A percentile compares a stretch with the other conserved stretches of the same genome.
These are phyloP conservation scores for Picea mariana DNA, from an alignment of 83 land plant species.

Conservation along the genomic window DNA sequence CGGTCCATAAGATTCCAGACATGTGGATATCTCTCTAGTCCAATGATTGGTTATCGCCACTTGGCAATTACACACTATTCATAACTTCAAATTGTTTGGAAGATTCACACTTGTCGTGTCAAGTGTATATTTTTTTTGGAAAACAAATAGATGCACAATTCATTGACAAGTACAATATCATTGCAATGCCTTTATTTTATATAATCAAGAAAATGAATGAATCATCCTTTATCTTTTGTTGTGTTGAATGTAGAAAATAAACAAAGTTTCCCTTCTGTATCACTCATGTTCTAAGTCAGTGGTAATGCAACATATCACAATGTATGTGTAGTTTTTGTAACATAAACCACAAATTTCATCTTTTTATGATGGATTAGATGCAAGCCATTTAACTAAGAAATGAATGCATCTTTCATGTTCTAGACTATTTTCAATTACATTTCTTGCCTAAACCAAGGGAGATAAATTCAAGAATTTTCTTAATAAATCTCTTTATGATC, in stretches of 20 bases:
- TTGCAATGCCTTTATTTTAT: too few relatives aligned
- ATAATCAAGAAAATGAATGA: too few relatives aligned
- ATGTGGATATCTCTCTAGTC: too few relatives aligned
- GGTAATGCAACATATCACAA: constrained; percentile 62
- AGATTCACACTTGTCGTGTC: background rate
- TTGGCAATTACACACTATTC: background rate
- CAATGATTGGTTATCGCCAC: background rate
- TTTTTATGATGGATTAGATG: background rate
- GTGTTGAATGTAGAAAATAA: constrained; percentile 34
- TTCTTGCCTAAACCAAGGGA: too few relatives aligned
- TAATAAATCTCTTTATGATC: too few relatives aligned
- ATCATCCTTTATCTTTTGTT: background rate
- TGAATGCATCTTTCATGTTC: background rate
- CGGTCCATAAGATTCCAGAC: too few relatives aligned
- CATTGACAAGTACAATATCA: too few relatives aligned
- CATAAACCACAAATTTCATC: background rate
- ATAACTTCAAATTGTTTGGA: background rate
- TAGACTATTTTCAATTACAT: background rate
- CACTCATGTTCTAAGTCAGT: constrained; percentile 82
- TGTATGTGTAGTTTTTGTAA: constrained; percentile 32
- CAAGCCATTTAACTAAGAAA: background rate
- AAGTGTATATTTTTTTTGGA: too few relatives aligned
- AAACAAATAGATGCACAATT: background rate
- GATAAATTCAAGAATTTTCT: too few relatives aligned
- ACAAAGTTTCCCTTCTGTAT: constrained; percentile 68